A percentile compares a stretch with the other conserved stretches of the same genome.
Evolutionary conservation across 257 asterid genomes (phyloP).

Genomic region (Osmanthus fragrans): DNA sequence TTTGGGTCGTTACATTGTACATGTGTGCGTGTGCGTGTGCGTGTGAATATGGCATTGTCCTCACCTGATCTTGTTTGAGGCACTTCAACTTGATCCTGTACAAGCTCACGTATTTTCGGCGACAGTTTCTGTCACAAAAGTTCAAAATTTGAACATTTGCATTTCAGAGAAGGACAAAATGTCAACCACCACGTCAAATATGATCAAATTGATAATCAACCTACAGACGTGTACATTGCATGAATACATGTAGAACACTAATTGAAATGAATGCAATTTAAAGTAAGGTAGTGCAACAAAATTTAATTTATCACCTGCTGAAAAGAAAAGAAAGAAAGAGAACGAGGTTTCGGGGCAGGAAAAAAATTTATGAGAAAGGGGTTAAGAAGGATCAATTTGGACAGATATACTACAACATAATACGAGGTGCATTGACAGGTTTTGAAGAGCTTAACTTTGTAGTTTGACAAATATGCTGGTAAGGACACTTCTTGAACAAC

Average conservation of each 20-base stretch:
- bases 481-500: neutral
- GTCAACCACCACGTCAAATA: neutral
- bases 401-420: neutral
- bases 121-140: constrained; percentile 56
- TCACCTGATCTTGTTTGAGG: constrained; percentile 82
- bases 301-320: neutral
- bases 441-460: neutral
- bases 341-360: neutral
- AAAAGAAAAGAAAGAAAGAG: neutral
- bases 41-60: neutral
- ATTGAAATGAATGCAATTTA: neutral
- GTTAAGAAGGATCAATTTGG: neutral
- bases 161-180: constrained; percentile 16
- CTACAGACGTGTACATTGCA: neutral
- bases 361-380: neutral
- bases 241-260: neutral
- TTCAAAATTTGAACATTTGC: constrained; percentile 17
- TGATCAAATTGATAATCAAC: constrained; percentile 6
- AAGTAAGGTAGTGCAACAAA: neutral
- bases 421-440: neutral
- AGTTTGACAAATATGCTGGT: neutral
- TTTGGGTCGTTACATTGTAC: too few species aligned
- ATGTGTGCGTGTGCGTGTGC: neutral
- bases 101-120: constrained; percentile 78
- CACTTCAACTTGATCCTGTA: constrained; percentile 84